Percentiles rank a stretch among this genome's conserved stretches.
These are phyloP conservation scores for Shiraia bambusicola DNA, from an alignment of 2,329 filamentous ascomycete genomes.

Conservation along the genomic window DNA sequence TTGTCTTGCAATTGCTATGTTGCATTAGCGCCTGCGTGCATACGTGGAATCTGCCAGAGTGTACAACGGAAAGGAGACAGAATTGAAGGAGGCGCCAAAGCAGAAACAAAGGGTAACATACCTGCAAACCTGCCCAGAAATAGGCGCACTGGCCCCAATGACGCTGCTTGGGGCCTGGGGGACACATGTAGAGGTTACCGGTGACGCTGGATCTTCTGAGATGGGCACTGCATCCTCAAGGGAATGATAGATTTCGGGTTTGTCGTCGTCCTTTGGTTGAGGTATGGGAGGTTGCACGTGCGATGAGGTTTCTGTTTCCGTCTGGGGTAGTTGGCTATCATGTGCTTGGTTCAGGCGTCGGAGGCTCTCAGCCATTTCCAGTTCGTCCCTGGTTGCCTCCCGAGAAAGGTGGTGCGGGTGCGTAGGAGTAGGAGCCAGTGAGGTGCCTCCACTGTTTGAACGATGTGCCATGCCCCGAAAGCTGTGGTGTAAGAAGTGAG, in stretches of 20 bases:
- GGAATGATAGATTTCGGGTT: slow-evolving; percentile 43
- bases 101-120: slow-evolving; percentile 42
- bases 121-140: slow-evolving; percentile 72
- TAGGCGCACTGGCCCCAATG: slow-evolving; percentile 35
- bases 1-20: slow-evolving; percentile 88
- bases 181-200: slow-evolving; percentile 23
- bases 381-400: slow-evolving; percentile 52
- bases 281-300: slow-evolving; percentile 21
- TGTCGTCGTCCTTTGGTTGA: slow-evolving; percentile 22
- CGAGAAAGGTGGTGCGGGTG: slow-evolving; percentile 44
- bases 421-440: slow-evolving; percentile 40
- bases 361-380: slow-evolving; percentile 53
- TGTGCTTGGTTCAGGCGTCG: slow-evolving; percentile 49
- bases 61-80: slow-evolving; percentile 1
- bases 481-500: slow-evolving; percentile 11
- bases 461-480: slow-evolving; percentile 29
- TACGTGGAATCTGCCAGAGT: slow-evolving; percentile 3
- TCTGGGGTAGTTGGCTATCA: slow-evolving; percentile 27
- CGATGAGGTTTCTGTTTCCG: slow-evolving; percentile 14
- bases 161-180: slow-evolving; percentile 17
- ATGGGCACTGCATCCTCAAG: slow-evolving; percentile 43
- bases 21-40: slow-evolving; percentile 16
- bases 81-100: neutral
- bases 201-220: slow-evolving; percentile 23
- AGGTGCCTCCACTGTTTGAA: slow-evolving; percentile 39